Evolutionary conservation across 306 rosid species (phyloP), one percentile per base, ranked within the genome.

Genomic region (Medicago ruthenica): DNA sequence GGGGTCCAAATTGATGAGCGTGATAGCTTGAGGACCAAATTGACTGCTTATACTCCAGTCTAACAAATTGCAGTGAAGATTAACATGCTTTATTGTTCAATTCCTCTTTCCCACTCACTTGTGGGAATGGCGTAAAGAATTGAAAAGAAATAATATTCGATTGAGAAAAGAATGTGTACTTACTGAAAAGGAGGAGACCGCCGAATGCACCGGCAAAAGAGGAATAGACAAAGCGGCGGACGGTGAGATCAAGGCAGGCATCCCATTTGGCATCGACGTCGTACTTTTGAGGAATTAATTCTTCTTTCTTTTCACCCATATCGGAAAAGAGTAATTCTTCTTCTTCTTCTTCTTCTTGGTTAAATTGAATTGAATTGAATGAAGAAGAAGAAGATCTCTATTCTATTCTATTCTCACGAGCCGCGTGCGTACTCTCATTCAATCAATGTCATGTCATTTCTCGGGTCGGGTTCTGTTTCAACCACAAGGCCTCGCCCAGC

Each of bases 141-240:
- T 21, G 22, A 21, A 27, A 27, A 27, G 31, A 27, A 27, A 27
- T 27, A 27, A 27, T 24, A 20, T 6, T 39, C 7, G 0, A 51
- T 22, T 44, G n/a, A 12, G 2, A 18, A 22, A 21, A 21, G 22
- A n/a, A n/a, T n/a, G n/a, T n/a, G 55, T 0, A 70, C 86, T 75
- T 40, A 83, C 86, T 83, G 86, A 79, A 83, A 45, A 83, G 58
- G 0, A 79, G 71, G 71, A 83, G 81, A 70, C 83, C 86, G 40
- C 51, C 83, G 4, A 83, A 62, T 12, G 86, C 86, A 21, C 86
- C 86, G 37, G 78, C 81, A 5, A 79, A 47, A 0, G 83, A 70
- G 61, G 86, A 83, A 65, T 75, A 79, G 11, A 70, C 78, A 40
- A 83, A 79, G 75, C 86, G 86, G 31, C 86, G 83, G 17, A 83